These are phyloP conservation scores for Cerioporus squamosus DNA, from an alignment of 1,284 basidiomycete species.

Conservation along the genomic window DNA sequence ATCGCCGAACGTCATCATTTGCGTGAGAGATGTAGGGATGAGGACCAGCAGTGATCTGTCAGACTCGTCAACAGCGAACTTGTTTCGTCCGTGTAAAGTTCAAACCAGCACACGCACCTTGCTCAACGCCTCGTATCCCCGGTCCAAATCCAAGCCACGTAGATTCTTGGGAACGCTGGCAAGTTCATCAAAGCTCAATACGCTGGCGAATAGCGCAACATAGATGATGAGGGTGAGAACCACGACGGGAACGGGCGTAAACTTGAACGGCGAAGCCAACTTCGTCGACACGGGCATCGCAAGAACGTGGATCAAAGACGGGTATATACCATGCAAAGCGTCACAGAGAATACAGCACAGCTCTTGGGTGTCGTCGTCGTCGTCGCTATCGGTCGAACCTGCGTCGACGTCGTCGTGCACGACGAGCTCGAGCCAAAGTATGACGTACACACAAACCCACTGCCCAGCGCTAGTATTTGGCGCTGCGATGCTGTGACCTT, in stretches of 20 bases:
- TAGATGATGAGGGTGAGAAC: conserved; percentile 57
- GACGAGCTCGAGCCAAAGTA: not conserved
- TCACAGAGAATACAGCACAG: too few species aligned
- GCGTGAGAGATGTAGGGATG: conserved; percentile 79
- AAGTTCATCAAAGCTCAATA: conserved; percentile 59
- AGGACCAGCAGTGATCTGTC: conserved; percentile 66
- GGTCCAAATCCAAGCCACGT: conserved; percentile 55
- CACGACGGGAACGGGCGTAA: conserved; percentile 49
- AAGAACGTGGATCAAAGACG: too few species aligned
- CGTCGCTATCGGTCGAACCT: not conserved
- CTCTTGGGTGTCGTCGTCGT: not conserved
- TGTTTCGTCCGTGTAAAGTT: too few species aligned
- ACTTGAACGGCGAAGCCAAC: conserved; percentile 26
- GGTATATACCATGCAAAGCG: too few species aligned
- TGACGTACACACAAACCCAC: too few species aligned
- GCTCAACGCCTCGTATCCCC: conserved; percentile 67
- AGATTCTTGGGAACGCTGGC: conserved; percentile 50
- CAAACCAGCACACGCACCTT: conserved; percentile 43
- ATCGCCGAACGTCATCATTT: conserved; percentile 67
- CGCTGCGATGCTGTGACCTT: not conserved
- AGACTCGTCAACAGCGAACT: not conserved
- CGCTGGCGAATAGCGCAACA: conserved; percentile 51
- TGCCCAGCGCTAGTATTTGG: not conserved
- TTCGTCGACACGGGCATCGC: not conserved
- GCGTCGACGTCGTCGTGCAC: not conserved